Evolutionary conservation across 2,329 filamentous ascomycete genomes (phyloP).

Genomic region (Fusarium sp.): DNA sequence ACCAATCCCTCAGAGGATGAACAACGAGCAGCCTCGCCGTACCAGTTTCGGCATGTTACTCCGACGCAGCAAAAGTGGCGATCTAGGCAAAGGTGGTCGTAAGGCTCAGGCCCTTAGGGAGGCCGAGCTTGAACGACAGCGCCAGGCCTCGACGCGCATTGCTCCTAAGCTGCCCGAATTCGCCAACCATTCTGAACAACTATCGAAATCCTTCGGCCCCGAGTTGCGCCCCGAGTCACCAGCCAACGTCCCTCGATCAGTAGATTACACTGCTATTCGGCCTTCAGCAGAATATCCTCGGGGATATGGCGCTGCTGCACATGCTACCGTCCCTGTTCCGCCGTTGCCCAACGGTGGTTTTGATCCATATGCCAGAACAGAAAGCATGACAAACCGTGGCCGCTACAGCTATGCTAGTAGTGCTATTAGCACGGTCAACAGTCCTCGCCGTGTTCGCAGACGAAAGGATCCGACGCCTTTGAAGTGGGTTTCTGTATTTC

Average conservation of each 20-base stretch:
- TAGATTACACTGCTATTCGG: slow-evolving; percentile 52
- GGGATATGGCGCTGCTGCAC: slow-evolving; percentile 50
- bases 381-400: slow-evolving; percentile 97
- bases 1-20: slow-evolving; percentile 44
- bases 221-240: slow-evolving; percentile 72
- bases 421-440: slow-evolving; percentile 90
- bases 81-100: slow-evolving; percentile 68
- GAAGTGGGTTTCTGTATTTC: slow-evolving; percentile 74
- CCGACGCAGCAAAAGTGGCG: slow-evolving; percentile 73
- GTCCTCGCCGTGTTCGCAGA: slow-evolving; percentile 87
- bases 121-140: slow-evolving; percentile 62
- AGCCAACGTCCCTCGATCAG: slow-evolving; percentile 64
- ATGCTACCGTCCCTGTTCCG: slow-evolving; percentile 59
- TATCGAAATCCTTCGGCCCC: slow-evolving; percentile 55
- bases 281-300: slow-evolving; percentile 62
- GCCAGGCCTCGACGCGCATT: slow-evolving; percentile 57
- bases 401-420: slow-evolving; percentile 97
- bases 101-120: slow-evolving; percentile 65
- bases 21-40: slow-evolving; percentile 45
- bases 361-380: slow-evolving; percentile 83
- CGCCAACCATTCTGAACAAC: slow-evolving; percentile 57
- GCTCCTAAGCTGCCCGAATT: slow-evolving; percentile 64
- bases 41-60: slow-evolving; percentile 68
- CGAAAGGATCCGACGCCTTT: slow-evolving; percentile 98
- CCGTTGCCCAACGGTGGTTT: slow-evolving; percentile 70